Evolutionary conservation across 257 asterid genomes (phyloP).

Genomic region (Solanum arcanum): DNA sequence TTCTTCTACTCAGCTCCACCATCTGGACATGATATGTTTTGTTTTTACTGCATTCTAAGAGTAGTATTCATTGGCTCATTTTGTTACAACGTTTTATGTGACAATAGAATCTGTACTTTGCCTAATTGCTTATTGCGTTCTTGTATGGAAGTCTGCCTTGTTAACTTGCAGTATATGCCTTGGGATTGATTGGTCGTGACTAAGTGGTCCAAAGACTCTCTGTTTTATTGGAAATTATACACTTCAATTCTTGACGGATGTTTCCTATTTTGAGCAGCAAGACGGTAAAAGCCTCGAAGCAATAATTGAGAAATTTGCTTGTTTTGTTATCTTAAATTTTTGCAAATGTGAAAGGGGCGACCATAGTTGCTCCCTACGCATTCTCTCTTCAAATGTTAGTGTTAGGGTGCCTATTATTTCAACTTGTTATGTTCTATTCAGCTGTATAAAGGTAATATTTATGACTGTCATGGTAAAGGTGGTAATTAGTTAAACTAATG

Average conservation of each 20-base stretch:
- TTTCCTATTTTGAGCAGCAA: background rate
- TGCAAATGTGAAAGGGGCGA: background rate
- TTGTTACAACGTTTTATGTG: background rate
- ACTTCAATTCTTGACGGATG: background rate
- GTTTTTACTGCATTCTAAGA: background rate
- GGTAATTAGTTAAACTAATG: background rate
- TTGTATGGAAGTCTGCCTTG: background rate
- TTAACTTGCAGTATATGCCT: background rate
- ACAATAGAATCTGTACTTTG: background rate
- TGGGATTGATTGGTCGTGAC: too few species aligned
- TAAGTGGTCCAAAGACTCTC: background rate
- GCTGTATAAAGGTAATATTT: background rate
- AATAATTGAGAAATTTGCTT: background rate
- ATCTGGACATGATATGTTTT: background rate
- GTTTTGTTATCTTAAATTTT: background rate
- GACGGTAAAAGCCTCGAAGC: background rate
- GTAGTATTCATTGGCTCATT: background rate
- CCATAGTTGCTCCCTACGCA: background rate
- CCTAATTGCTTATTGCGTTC: background rate
- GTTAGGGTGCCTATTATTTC: background rate
- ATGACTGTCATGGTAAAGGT: background rate
- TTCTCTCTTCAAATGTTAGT: background rate
- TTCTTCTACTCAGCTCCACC: background rate
- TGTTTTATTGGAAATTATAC: background rate
- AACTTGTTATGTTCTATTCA: background rate